Conservation (phyloP, 2,329 filamentous ascomycete species). For the Fusarium napiforme region DNA sequence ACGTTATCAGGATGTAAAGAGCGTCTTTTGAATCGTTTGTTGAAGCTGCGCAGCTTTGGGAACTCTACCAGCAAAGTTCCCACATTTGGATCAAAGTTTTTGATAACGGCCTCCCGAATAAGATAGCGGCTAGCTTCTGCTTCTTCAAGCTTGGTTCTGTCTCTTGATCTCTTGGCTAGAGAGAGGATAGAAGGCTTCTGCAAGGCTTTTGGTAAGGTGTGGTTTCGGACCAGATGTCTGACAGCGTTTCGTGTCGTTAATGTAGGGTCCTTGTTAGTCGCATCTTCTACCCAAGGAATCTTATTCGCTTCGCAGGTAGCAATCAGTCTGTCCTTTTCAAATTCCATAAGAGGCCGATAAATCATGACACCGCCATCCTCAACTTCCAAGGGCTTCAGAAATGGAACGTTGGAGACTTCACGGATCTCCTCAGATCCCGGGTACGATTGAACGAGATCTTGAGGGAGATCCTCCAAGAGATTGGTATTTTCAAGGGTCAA, state of each 20-base stretch:
- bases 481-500: slow-evolving; percentile 38
- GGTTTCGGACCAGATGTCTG: slow-evolving; percentile 69
- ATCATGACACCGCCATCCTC: slow-evolving; percentile 75
- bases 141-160: slow-evolving; percentile 57
- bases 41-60: slow-evolving; percentile 43
- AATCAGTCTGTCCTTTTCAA: slow-evolving; percentile 78
- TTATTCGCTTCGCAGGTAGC: slow-evolving; percentile 76
- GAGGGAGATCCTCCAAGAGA: slow-evolving; percentile 11
- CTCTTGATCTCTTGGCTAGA: slow-evolving; percentile 65
- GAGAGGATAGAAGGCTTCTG: slow-evolving; percentile 71
- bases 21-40: slow-evolving; percentile 36
- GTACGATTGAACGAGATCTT: slow-evolving; percentile 43
- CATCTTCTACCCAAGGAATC: slow-evolving; percentile 84
- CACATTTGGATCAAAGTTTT: slow-evolving; percentile 58
- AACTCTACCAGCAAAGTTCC: slow-evolving; percentile 61
- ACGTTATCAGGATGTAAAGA: slow-evolving; percentile 40
- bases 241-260: slow-evolving; percentile 86
- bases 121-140: slow-evolving; percentile 67
- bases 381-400: slow-evolving; percentile 52
- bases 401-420: slow-evolving; percentile 42
- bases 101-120: slow-evolving; percentile 56
- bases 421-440: slow-evolving; percentile 38
- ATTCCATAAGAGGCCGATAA: slow-evolving; percentile 75
- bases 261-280: slow-evolving; percentile 81
- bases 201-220: slow-evolving; percentile 75